Evolutionary conservation across 2,329 filamentous ascomycete genomes (phyloP), one percentile per base, ranked within the genome.

Genomic region (Torrubiellomyces zombiae): DNA sequence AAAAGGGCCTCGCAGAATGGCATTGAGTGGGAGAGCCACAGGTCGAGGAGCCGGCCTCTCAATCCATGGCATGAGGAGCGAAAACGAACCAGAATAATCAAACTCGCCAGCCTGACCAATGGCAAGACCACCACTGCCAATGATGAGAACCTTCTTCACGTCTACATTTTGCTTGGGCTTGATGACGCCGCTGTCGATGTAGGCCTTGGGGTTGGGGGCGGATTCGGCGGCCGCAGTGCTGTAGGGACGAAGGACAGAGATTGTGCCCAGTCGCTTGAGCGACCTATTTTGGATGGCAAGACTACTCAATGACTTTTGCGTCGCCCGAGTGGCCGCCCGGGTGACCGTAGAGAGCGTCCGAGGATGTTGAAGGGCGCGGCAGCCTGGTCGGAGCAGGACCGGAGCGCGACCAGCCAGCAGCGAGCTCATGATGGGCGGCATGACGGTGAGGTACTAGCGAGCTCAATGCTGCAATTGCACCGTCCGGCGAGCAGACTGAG

Each of bases 51-150:
- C 10, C n/a, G 6, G 9, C 17, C 28, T 16, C n/a, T 22, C 14
- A 11, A 21, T 10, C n/a, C 17, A 20, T 12, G 17, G 12, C 16
- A 24, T 10, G 24, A 14, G 4, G 16, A 7, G 13, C 15, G 19
- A 16, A 14, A 37, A 64, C 74, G 38, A 63, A 92, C 83, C 86
- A 53, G 89, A 95, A 56, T 95, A 95, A 58, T 95, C 86, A 44
- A 95, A 95, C 60, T 95, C 86, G 59, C 86, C 86, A 37, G 86
- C 86, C 58, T 95, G 86, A 35, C 86, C 86, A 68, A 95, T 95
- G 50, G 81, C 82, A 40, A 95, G 67, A 54, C 86, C 86, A 59
- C 86, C 86, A 57, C 76, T 85, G 31, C 86, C 86, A 60, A 95
- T 93, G 40, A 95, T 85, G 33, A 95, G 62, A 26, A 95, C 86